Evolutionary conservation across 2,329 filamentous ascomycete genomes (phyloP).

Genomic region (Talaromyces sp.): DNA sequence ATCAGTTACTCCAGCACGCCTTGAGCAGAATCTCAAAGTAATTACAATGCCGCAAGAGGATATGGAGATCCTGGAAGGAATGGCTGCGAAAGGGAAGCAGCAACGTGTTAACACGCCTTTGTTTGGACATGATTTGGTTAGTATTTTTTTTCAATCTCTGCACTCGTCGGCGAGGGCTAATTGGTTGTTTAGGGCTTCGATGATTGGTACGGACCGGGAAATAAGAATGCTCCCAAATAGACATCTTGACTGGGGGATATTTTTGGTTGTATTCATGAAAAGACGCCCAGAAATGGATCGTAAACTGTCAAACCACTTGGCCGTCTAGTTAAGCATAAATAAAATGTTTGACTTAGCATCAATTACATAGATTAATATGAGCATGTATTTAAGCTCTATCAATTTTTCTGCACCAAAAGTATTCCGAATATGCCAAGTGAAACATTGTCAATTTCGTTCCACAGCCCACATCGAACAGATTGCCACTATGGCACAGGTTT

Average conservation of each 20-base stretch:
- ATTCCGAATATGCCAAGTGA: too few relatives aligned
- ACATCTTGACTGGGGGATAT: neutral
- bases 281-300: too few relatives aligned
- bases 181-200: neutral
- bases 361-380: too few relatives aligned
- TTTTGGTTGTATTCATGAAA: neutral
- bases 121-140: slow-evolving; percentile 1
- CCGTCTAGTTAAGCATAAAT: too few relatives aligned
- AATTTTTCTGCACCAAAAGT: too few relatives aligned
- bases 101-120: slow-evolving; percentile 1
- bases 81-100: slow-evolving; percentile 6
- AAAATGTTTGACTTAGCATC: too few relatives aligned
- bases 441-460: too few relatives aligned
- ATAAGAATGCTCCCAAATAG: slow-evolving; percentile 1
- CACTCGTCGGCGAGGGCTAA: neutral
- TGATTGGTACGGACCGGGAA: neutral
- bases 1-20: slow-evolving; percentile 48
- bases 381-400: too few relatives aligned
- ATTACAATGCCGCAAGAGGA: slow-evolving; percentile 5
- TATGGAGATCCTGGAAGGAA: slow-evolving; percentile 12
- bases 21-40: slow-evolving; percentile 45
- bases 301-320: too few relatives aligned
- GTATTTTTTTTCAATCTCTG: neutral
- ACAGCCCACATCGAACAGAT: too few relatives aligned
- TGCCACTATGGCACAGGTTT: too few relatives aligned